Base-by-base conservation (phyloP, 371 early-diverging fungal species). In the Choanephora cucurbitarum region DNA sequence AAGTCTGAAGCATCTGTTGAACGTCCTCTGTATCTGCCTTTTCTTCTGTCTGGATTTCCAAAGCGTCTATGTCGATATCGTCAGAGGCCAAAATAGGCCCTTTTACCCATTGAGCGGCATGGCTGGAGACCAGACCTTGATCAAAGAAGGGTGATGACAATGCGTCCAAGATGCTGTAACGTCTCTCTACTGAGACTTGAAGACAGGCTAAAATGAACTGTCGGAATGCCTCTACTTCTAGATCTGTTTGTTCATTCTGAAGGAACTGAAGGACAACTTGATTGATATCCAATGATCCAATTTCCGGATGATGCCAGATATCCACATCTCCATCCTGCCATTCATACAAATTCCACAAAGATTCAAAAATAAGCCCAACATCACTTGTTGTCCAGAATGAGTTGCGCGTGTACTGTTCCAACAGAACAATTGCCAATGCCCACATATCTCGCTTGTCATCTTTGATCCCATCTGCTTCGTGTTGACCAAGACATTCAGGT, bases 371-470 rank as follows among this genome's bases (percentile, higher is more conserved):
- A 6, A 74, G 41, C 0, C 73, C 73, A 1, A 73, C 52, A 47
- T 79, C 80, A 5, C 72, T 66, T 5, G 75, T 73, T 1, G 75
- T 75, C 87, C 87, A 86, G 47, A 85, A 85, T 14, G 80, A 70
- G 41, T 73, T 69, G 24, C 82, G 75, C 3, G 77, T 69, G 42
- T 72, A 75, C 52, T 83, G 72, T 54, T 86, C 87, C 0, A 75
- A 59, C 14, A 88, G 50, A n/a, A 86, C 77, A 2, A 85, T 61
- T 0, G 81, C 88, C 14, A 82, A 46, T 3, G 85, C 80, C 88
- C 88, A 88, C 10, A 82, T 37, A 56, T 86, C 87, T 31, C 72
- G 67, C 60, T 72, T 75, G 19, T 73, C 73, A 34, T 51, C 51
- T 10, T 39, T 51, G 17, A 39, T 14, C 11, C 50, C 40, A 3